Conservation (phyloP, 306 rosid species). For the Erythrophleum fordii region DNA sequence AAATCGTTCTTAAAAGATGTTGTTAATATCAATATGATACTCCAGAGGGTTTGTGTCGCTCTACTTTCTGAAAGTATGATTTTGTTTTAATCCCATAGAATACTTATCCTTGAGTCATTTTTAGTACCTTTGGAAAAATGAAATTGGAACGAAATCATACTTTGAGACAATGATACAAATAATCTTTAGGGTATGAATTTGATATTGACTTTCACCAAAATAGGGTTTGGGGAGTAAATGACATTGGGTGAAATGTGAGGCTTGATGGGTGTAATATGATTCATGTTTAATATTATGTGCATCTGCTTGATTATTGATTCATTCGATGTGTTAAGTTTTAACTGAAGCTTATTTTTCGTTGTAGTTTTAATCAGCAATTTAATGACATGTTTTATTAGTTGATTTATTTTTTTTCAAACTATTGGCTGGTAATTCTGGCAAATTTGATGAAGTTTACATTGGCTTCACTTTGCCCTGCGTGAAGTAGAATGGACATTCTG, state of each 20-base stretch:
- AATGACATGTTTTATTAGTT: not conserved
- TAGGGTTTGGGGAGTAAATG: not conserved
- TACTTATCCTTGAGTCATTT: not conserved
- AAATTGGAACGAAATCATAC: not conserved
- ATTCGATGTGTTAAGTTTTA: not conserved
- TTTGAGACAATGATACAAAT: not conserved
- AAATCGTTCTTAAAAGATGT: not conserved
- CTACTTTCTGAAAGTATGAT: not conserved
- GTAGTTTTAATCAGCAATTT: constrained; percentile 6
- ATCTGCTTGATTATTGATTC: constrained; percentile 24
- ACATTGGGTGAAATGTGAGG: constrained; percentile 13
- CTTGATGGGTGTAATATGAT: constrained; percentile 7
- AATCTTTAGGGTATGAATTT: not conserved
- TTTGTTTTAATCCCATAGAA: not conserved
- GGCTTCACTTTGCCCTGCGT: constrained; percentile 4
- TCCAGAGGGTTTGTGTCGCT: not conserved
- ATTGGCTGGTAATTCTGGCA: not conserved
- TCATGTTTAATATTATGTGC: not conserved
- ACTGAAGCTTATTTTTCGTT: not conserved
- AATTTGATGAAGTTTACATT: not conserved
- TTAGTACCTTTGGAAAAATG: not conserved
- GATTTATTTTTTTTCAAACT: not conserved
- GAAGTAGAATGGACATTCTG: not conserved
- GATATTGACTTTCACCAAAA: not conserved
- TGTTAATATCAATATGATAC: not conserved